Base-by-base conservation (phyloP, 2,329 filamentous ascomycete species). In the Colletotrichum scovillei region DNA sequence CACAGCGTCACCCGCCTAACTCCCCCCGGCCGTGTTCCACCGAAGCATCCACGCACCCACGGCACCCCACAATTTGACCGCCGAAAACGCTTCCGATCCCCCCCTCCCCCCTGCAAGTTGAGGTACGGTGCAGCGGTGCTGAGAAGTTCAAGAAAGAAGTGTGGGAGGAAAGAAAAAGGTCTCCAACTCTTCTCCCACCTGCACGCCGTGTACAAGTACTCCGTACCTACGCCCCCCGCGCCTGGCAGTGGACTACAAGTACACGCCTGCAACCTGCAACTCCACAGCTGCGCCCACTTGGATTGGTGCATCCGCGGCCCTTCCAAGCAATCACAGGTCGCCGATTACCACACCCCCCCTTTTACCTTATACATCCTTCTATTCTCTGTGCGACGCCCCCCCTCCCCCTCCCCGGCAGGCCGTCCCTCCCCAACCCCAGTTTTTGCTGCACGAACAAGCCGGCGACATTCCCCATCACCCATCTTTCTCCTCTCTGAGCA, bases 381-480 rank as follows among this genome's bases (percentile, higher is more conserved):
- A 7, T 19, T 16, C n/a, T n/a, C n/a, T 22, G 35, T 32, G 19
- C 9, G 28, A 7, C 35, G 19, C 30, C 9, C 46, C 9, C 32
- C 28, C 46, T 26, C 24, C 56, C 62, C 57, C 67, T 71, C 71
- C 67, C 62, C 71, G 71, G 57, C 62, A 56, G 71, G 52, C 60
- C 42, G 28, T 56, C 63, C 57, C 63, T 66, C 52, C 67, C 62
- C 63, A 63, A 63, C 72, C 72, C 67, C 72, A 74, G 72, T 73
- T 70, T 72, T 73, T 73, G 57, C 70, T 73, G 60, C 70, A 62
- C 60, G n/a, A 63, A 30, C 46, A 53, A 63, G 60, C 62, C 70
- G 59, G 70, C 70, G 70, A 73, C 70, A 49, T 73, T 73, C 70
- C 67, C 70, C 60, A 66, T 73, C 52, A 49, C 52, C 22, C 22